Evolutionary conservation across 768 basidiomycete genomes (phyloP), one percentile per base, ranked within the genome.

Genomic region (Agrocybe chaxingu): DNA sequence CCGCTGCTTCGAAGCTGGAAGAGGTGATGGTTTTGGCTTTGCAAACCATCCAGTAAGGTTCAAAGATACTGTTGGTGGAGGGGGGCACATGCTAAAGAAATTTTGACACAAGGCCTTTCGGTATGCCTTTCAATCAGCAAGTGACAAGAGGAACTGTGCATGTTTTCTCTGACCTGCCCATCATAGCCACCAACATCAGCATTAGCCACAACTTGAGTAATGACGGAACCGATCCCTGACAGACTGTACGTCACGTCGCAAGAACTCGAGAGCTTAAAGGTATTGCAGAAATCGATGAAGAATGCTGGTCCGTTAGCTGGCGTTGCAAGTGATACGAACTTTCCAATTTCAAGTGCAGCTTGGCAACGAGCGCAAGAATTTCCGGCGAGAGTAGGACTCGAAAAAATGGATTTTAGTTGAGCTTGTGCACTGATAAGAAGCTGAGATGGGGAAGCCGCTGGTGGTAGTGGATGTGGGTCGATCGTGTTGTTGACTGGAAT

Each of bases 131-230:
- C 8, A 29, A n/a, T 35, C 16, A 48, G 32, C 42, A 45, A 10
- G 19, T 24, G 10, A 4, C 5, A 40, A 9, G 30, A 40, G 34
- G 29, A 42, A 31, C 5, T 34, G 18, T 24, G 32, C 40, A 55
- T 44, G 42, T 33, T 10, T 9, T 24, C 34, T 54, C 61, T 31
- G 55, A 85, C 84, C 74, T 87, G 84, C 10, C 88, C 88, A 57
- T 90, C 88, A 48, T 80, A 81, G 4, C 86, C 85, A 9, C 80
- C 81, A 2, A 84, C 80, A 58, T 90, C 79, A 6, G 87, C 84
- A 53, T 82, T 84, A 8, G 85, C 80, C 35, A 84, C 54, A 8
- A 89, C 85, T 64, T 90, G 88, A 0, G 88, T 86, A 51, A 88
- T 62, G 29, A 85, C 71, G 3, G 82, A 67, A 0, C 88, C 87